Evolutionary conservation across 1,139 yeast genomes (phyloP), one percentile per base, ranked within the genome.

Genomic region (Candida mesenterica): DNA sequence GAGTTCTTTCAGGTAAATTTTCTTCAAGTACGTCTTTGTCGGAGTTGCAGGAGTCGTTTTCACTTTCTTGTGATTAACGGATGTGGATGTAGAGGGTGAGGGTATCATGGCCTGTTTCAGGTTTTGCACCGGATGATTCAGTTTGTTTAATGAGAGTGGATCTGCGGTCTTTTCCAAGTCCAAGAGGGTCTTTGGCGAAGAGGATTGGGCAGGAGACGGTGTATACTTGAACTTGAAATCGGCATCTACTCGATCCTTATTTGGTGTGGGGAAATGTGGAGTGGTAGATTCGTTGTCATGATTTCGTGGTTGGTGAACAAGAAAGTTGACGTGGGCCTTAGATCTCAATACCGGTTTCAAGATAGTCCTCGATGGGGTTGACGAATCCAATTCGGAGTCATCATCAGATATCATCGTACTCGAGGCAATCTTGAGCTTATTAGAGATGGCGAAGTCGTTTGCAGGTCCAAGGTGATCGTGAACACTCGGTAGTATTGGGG

Each of bases 1-100:
- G 9, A 68, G 49, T 30, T 68, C 74, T 42, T 67, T 68, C 16
- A 70, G 63, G 37, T 59, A 59, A 2, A 66, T 51, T 38, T 62
- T 59, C 38, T 61, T 62, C 38, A 62, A 47, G 34, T 52, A 53
- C 39, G 57, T 44, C 26, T 61, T 52, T 28, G 55, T 17, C 4
- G 30, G 30, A 25, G 28, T 15, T 16, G 30, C 30, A 4, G 22
- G 23, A 13, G 20, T 17, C 13, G 30, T n/a, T 10, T 28, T 28
- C n/a, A 4, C 23, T 17, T 28, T 28, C 19, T 28, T 28, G 31
- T 15, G 27, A 8, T 30, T 30, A 17, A 12, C 6, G n/a, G n/a
- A n/a, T n/a, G n/a, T n/a, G n/a, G n/a, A n/a, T n/a, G n/a, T n/a
- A n/a, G n/a, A n/a, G n/a, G n/a, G n/a, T n/a, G n/a, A n/a, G n/a